phyloP scores from a whole-genome alignment of 805 yeast genomes.

The Maudiozyma turicensis region DNA sequence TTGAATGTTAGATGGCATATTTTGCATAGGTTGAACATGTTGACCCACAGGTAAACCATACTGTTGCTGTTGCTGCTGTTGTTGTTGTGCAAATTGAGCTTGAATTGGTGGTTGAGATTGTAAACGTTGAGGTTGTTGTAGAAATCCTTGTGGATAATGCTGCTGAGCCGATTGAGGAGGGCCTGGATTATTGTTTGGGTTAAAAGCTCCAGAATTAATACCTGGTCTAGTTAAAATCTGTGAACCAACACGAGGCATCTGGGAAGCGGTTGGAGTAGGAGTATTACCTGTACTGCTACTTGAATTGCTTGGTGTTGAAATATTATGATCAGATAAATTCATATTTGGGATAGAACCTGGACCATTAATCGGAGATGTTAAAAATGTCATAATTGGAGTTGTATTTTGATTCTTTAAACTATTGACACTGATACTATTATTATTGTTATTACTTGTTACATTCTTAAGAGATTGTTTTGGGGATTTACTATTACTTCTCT shows the following conservation, averaged over 20 bases:
- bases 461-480: not conserved
- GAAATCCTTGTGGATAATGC: not conserved
- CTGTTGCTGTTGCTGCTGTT: not conserved
- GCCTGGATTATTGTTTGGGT: not conserved
- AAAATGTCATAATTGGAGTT: conserved; percentile 7
- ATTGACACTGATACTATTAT: not conserved
- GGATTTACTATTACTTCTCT: not conserved
- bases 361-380: conserved; percentile 11
- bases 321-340: not conserved
- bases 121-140: not conserved
- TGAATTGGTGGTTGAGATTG: not conserved
- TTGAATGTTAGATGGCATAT: not conserved
- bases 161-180: not conserved
- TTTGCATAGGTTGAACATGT: not conserved
- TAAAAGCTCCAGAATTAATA: not conserved
- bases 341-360: conserved; percentile 7
- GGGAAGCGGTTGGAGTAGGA: not conserved
- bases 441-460: not conserved
- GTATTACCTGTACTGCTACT: not conserved
- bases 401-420: not conserved
- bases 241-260: not conserved
- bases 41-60: not conserved
- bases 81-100: not conserved
- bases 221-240: not conserved
- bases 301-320: not conserved